A percentile compares a stretch with the other conserved stretches of the same genome.
Evolutionary conservation across 1,284 basidiomycete species (phyloP).

Genomic region (Cutaneotrichosporon arboriforme): DNA sequence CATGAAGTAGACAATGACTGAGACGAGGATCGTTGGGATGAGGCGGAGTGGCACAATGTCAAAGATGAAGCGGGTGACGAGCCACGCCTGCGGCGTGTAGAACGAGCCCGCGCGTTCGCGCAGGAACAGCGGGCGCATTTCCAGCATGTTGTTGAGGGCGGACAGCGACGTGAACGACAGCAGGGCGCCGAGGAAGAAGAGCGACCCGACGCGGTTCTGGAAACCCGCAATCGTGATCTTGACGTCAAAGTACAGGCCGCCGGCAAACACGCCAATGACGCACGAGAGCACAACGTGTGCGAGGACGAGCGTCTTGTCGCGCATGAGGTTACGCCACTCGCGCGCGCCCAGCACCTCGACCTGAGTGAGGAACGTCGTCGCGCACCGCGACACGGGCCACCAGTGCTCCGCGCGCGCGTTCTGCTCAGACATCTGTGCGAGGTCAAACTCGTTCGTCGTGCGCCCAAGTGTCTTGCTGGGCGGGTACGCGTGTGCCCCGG

Average conservation of each 20-base stretch:
- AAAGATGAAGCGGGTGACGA: slow-evolving; percentile 92
- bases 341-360: slow-evolving; percentile 68
- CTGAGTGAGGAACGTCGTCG: slow-evolving; percentile 76
- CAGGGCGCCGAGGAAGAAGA: slow-evolving; percentile 83
- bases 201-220: slow-evolving; percentile 77
- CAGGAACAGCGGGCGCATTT: slow-evolving; percentile 73
- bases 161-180: slow-evolving; percentile 82
- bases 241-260: slow-evolving; percentile 77
- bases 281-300: slow-evolving; percentile 66
- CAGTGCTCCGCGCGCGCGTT: neutral
- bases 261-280: slow-evolving; percentile 69
- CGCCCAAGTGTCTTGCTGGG: neutral
- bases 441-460: slow-evolving; percentile 13
- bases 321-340: slow-evolving; percentile 72
- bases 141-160: slow-evolving; percentile 77
- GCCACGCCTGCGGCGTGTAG: slow-evolving; percentile 60
- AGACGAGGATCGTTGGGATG: slow-evolving; percentile 87
- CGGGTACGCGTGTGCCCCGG: neutral
- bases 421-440: slow-evolving; percentile 4
- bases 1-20: slow-evolving; percentile 93
- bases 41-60: slow-evolving; percentile 93
- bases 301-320: slow-evolving; percentile 74
- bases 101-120: slow-evolving; percentile 74
- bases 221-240: slow-evolving; percentile 77
- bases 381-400: slow-evolving; percentile 20